A percentile compares a stretch with the other conserved stretches of the same genome.
phyloP scores from a whole-genome alignment of 1,284 basidiomycete species.

The Ceratobasidium sp. region DNA sequence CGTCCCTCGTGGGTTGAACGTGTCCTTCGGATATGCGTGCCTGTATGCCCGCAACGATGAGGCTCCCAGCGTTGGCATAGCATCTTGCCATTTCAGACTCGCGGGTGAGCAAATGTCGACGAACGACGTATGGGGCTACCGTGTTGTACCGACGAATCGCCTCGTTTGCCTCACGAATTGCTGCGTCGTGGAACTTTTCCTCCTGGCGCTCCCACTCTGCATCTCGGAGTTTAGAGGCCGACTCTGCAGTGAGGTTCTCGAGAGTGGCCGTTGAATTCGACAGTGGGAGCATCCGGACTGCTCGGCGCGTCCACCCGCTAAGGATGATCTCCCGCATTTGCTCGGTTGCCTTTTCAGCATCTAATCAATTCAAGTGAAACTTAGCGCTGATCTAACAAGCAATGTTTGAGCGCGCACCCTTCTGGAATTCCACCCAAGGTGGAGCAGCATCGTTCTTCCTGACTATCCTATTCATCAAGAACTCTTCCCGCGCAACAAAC shows the following conservation, averaged over 20 bases:
- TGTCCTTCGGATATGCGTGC: slow-evolving; percentile 8
- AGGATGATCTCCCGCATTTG: slow-evolving; percentile 33
- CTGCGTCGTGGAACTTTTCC: slow-evolving; percentile 70
- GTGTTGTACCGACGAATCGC: slow-evolving; percentile 82
- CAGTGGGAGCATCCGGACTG: slow-evolving; percentile 66
- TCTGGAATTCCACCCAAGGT: slow-evolving; percentile 91
- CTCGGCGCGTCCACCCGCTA: slow-evolving; percentile 71
- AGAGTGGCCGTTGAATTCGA: slow-evolving; percentile 53
- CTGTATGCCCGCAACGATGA: slow-evolving; percentile 16
- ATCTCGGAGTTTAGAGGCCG: slow-evolving; percentile 68
- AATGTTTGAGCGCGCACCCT: slow-evolving; percentile 53
- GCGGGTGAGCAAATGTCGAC: slow-evolving; percentile 67
- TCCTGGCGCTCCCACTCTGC: slow-evolving; percentile 79
- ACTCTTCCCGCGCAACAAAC: slow-evolving; percentile 80
- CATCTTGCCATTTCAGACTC: slow-evolving; percentile 68
- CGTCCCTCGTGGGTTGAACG: neutral
- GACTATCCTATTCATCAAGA: slow-evolving; percentile 89
- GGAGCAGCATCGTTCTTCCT: slow-evolving; percentile 85
- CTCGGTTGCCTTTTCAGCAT: slow-evolving; percentile 39
- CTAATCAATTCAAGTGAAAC: slow-evolving; percentile 35
- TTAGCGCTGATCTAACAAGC: slow-evolving; percentile 23
- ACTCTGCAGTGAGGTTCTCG: slow-evolving; percentile 59
- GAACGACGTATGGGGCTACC: slow-evolving; percentile 77
- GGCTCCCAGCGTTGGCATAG: slow-evolving; percentile 61
- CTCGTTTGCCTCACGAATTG: slow-evolving; percentile 76